phyloP scores from a whole-genome alignment of 31 red algal species.

The Bonnemaisonia californica region DNA sequence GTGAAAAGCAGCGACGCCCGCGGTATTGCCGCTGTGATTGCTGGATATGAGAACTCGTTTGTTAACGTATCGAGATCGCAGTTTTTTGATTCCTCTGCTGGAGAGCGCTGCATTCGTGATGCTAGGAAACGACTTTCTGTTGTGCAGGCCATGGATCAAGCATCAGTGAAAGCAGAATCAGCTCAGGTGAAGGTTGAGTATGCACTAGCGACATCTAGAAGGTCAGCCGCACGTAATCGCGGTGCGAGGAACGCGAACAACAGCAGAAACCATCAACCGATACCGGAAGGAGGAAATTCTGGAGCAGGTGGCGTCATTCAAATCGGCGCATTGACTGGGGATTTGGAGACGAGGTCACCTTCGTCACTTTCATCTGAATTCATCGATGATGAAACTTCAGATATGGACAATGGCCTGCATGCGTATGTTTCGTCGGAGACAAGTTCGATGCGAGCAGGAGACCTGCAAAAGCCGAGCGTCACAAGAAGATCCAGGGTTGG shows the following conservation, averaged over 20 bases:
- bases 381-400: slow-evolving; percentile 20
- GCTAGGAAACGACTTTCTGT: slow-evolving; percentile 48
- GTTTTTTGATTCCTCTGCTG: slow-evolving; percentile 26
- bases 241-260: not conserved
- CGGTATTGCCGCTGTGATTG: slow-evolving; percentile 61
- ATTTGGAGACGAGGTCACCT: slow-evolving; percentile 10
- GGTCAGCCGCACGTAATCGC: slow-evolving; percentile 47
- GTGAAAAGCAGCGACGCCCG: slow-evolving; percentile 42
- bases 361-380: slow-evolving; percentile 32
- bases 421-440: not conserved
- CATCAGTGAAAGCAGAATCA: slow-evolving; percentile 70
- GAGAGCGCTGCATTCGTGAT: slow-evolving; percentile 14
- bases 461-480: not conserved
- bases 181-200: slow-evolving; percentile 72
- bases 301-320: not conserved
- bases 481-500: not conserved
- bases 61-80: slow-evolving; percentile 22
- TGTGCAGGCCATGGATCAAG: slow-evolving; percentile 78
- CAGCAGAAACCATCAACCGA: not conserved
- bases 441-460: not conserved
- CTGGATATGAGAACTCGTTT: slow-evolving; percentile 66
- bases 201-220: slow-evolving; percentile 54
- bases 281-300: not conserved
- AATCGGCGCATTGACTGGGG: not conserved
- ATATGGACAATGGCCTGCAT: not conserved